Percentiles rank a stretch among this genome's conserved stretches.
Conservation (phyloP, 2,329 filamentous ascomycete species). For the Lasiodiplodia hormozganensis region DNA sequence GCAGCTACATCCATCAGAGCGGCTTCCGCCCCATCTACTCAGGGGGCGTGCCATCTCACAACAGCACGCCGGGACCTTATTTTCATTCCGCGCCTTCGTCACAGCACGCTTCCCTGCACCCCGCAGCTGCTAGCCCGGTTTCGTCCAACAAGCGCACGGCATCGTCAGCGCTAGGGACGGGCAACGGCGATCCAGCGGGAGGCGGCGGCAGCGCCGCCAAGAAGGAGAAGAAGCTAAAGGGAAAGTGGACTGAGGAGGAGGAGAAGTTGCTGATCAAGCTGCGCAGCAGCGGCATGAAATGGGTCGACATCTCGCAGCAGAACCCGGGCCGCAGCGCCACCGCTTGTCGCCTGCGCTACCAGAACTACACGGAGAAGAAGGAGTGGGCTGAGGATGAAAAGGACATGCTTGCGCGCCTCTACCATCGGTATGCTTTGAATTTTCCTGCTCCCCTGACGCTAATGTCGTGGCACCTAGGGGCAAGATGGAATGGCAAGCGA, state of each 20-base stretch:
- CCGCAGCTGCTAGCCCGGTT: conserved; percentile 47
- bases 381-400: conserved; percentile 98
- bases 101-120: conserved; percentile 38
- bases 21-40: conserved; percentile 46
- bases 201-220: conserved; percentile 40
- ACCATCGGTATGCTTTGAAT: conserved; percentile 75
- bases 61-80: conserved; percentile 32
- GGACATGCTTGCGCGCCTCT: conserved; percentile 92
- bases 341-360: conserved; percentile 92
- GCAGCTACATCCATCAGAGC: conserved; percentile 35
- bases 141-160: conserved; percentile 44
- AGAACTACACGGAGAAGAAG: conserved; percentile 93
- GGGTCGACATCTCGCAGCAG: conserved; percentile 95
- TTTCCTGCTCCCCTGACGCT: conserved; percentile 10
- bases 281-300: conserved; percentile 91
- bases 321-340: conserved; percentile 91
- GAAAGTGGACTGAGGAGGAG: conserved; percentile 94
- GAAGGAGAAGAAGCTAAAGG: conserved; percentile 58
- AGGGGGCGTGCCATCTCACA: conserved; percentile 33
- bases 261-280: conserved; percentile 94
- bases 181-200: conserved; percentile 38
- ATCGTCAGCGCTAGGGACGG: conserved; percentile 43
- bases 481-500: conserved; percentile 44
- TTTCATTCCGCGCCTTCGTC: conserved; percentile 1
- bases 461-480: conserved; percentile 19